Conservation (phyloP, 306 rosid species). For the Dalbergia cultrata region DNA sequence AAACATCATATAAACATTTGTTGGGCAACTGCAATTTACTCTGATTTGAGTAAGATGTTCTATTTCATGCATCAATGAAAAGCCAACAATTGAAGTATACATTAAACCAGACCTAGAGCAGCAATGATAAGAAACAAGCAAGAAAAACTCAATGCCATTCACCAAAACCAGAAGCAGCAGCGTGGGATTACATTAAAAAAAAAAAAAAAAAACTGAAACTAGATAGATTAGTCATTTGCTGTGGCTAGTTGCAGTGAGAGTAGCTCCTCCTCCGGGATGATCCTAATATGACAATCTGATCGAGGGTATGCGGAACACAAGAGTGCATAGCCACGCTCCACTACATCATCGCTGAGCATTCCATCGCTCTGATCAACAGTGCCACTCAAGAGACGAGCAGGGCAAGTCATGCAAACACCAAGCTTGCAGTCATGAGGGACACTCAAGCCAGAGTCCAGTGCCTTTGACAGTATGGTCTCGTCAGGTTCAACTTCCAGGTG, state of each 20-base stretch:
- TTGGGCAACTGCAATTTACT: constrained; percentile 9
- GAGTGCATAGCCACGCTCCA: constrained; percentile 84
- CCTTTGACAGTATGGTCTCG: constrained; percentile 58
- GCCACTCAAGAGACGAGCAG: constrained; percentile 84
- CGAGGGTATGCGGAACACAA: constrained; percentile 78
- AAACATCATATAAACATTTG: neutral
- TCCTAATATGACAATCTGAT: constrained; percentile 81
- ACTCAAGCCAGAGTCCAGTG: constrained; percentile 74
- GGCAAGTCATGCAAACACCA: constrained; percentile 99
- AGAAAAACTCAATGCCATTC: constrained; percentile 26
- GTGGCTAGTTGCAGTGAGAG: constrained; percentile 90
- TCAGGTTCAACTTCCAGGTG: constrained; percentile 61
- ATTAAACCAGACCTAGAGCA: neutral
- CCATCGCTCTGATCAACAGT: constrained; percentile 94
- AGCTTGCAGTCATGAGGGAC: constrained; percentile 98
- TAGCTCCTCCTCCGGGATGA: constrained; percentile 87
- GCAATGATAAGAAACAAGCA: constrained; percentile 33
- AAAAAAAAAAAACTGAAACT: constrained; percentile 1
- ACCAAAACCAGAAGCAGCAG: constrained; percentile 32
- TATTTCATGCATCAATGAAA: constrained; percentile 30
- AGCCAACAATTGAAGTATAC: neutral
- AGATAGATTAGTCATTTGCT: constrained; percentile 72
- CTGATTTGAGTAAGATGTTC: constrained; percentile 23
- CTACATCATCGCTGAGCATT: constrained; percentile 98
- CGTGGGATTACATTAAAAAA: neutral